phyloP scores from a whole-genome alignment of 768 basidiomycete genomes.

The Auricularia sp. region DNA sequence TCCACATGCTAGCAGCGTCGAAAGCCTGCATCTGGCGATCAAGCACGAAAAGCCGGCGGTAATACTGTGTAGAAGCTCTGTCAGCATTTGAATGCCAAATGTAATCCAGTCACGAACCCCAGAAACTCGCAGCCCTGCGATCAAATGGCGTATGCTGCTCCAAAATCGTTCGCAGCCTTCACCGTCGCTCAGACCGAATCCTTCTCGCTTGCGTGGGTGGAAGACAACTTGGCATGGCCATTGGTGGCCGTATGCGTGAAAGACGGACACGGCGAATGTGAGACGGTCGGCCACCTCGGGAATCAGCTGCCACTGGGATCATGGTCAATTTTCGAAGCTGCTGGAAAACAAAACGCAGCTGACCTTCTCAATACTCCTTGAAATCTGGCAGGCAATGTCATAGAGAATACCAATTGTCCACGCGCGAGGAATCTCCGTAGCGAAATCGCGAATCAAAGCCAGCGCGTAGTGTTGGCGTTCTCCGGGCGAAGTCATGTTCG shows the following conservation, averaged over 20 bases:
- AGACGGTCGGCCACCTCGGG: conserved; percentile 13
- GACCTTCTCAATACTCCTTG: conserved; percentile 11
- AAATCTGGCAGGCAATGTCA: conserved; percentile 28
- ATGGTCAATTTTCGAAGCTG: neutral
- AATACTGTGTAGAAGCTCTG: neutral
- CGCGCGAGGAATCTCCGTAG: conserved; percentile 8
- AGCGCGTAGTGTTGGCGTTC: conserved; percentile 8
- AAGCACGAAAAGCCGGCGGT: neutral
- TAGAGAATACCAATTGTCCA: conserved; percentile 23
- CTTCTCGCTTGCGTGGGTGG: neutral
- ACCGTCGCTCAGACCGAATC: conserved; percentile 3
- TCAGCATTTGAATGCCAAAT: no score
- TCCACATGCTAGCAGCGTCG: neutral
- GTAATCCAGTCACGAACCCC: no score
- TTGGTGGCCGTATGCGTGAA: conserved; percentile 19
- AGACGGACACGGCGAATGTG: conserved; percentile 22
- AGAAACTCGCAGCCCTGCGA: no score
- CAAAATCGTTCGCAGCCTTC: conserved; percentile 1
- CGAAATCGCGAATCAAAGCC: neutral
- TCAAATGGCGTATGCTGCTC: no score
- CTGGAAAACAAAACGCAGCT: neutral
- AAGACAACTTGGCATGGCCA: conserved; percentile 5
- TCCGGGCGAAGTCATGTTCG: conserved; percentile 6
- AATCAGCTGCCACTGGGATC: conserved; percentile 4
- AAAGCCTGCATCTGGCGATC: neutral